Evolutionary conservation across 1,284 basidiomycete species (phyloP), one percentile per base, ranked within the genome.

Genomic region (Tremellales sp.): DNA sequence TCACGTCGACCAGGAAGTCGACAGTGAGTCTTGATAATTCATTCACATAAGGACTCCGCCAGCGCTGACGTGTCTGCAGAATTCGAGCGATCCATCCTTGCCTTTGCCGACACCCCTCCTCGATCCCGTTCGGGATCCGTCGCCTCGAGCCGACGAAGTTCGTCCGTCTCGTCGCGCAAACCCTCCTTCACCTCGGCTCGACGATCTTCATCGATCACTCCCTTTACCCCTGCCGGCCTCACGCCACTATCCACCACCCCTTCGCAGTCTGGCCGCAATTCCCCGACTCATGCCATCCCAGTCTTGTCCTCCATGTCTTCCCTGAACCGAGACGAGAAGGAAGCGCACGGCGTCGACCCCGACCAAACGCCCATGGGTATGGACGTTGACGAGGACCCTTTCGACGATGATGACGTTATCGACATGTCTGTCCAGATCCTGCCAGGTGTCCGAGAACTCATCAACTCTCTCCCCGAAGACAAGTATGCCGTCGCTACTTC

Each of bases 401-500:
- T 77, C 37, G 83, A 83, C 6, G 74, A 81, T 12, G 70, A 75
- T n/a, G 65, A 68, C 24, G 29, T 58, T n/a, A 78, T 84, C 49
- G 83, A 87, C 65, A 82, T 82, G 69, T 80, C 79, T 6, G 85
- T 87, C 29, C 79, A 79, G 49, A 87, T 87, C 62, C 77, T 88
- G 2, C 86, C 86, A 27, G 86, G 86, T 39, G 86, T 87, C 6
- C 78, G 79, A 61, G 75, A 72, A 52, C 78, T 88, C 75, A 84
- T 88, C 54, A 78, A 80, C 48, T 82, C 83, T 10, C 77, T 88
- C 46, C 86, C 86, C 8, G 72, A 77, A 48, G 84, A 81, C 17
- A 78, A 78, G 40, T 87, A 84, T 60, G 85, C 85, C 10, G 84
- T 87, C 22, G 85, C 85, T 2, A 87, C 86, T 0, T 86, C 84